Percentiles rank a stretch among this genome's conserved stretches.
Conservation (phyloP, 441 rosid genomes). For the Pelargonium cotyledonis region DNA sequence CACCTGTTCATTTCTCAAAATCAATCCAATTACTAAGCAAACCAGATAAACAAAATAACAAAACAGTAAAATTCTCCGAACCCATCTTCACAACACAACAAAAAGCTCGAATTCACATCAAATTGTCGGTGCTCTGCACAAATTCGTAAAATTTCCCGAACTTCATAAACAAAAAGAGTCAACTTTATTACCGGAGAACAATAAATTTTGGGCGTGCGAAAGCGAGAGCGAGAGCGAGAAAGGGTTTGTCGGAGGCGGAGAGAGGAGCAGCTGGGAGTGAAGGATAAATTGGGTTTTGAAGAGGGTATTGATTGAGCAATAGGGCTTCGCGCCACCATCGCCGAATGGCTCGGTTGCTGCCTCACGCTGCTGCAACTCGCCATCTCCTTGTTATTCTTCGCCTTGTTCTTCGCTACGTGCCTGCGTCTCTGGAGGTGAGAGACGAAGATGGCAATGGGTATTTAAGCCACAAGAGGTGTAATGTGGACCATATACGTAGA, state of each 20-base stretch:
- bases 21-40: not conserved
- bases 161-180: not conserved
- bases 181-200: not conserved
- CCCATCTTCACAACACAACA: not conserved
- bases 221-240: not conserved
- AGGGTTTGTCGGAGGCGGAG: not conserved
- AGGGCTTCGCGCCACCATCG: not conserved
- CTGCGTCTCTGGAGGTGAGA: not conserved
- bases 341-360: not conserved
- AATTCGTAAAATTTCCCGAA: not conserved
- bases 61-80: not conserved
- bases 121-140: not conserved
- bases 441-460: not conserved
- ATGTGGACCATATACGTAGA: not conserved
- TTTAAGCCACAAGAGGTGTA: not conserved
- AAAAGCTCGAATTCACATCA: not conserved
- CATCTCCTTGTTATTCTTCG: not conserved
- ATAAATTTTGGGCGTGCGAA: not conserved
- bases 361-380: slow-evolving; percentile 1
- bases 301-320: not conserved
- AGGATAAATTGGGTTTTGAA: not conserved
- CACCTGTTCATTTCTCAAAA: slow-evolving; percentile 4
- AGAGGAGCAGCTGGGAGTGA: not conserved
- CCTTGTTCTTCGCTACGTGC: not conserved
- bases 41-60: not conserved